Evolutionary conservation across 1,139 yeast species (phyloP), one percentile per base, ranked within the genome.

Genomic region (Nakaseomyces nivariensis): DNA sequence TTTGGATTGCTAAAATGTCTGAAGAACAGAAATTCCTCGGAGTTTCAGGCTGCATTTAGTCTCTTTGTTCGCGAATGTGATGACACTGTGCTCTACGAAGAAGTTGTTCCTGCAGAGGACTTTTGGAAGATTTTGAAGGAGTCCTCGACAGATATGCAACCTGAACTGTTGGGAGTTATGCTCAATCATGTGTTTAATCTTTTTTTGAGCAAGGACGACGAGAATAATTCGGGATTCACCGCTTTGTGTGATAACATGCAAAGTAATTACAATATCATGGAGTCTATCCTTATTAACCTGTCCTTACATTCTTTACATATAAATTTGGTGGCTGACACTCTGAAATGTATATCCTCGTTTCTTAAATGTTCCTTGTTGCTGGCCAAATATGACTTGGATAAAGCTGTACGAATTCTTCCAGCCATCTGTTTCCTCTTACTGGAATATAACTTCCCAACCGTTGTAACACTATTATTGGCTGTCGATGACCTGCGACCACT

Each of bases 391-490:
- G 48, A 50, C 13, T 51, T 55, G 9, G 43, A 48, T 22, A 51
- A 49, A 11, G 54, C 60, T 24, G 56, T 53, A 7, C 41, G 45
- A 10, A 33, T 50, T n/a, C 48, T 58, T 7, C 51, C 58, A 9
- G 43, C 49, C 4, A 42, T 53, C 11, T 48, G 48, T 31, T 42
- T 55, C 2, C 49, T 51, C 13, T 45, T 54, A 22, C 48, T 52
- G 10, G 51, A 52, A 11, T 50, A 54, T 37, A 54, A 54, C 9
- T 48, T 58, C 24, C 54, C 59, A 17, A 47, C 50, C 25, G 48
- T 54, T 11, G 47, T 55, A 17, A 53, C 59, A 1, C 36, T 54
- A 25, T 45, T 52, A 24, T 43, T 57, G 5, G 52, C 54, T 8
- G 48, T 48, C 17, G 51, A 49, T 24, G 53, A 51, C 7, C 36